Percentiles rank a stretch among this genome's conserved stretches.
phyloP scores from a whole-genome alignment of 2,329 filamentous ascomycete genomes.

The Hymenoscyphus albidus region DNA sequence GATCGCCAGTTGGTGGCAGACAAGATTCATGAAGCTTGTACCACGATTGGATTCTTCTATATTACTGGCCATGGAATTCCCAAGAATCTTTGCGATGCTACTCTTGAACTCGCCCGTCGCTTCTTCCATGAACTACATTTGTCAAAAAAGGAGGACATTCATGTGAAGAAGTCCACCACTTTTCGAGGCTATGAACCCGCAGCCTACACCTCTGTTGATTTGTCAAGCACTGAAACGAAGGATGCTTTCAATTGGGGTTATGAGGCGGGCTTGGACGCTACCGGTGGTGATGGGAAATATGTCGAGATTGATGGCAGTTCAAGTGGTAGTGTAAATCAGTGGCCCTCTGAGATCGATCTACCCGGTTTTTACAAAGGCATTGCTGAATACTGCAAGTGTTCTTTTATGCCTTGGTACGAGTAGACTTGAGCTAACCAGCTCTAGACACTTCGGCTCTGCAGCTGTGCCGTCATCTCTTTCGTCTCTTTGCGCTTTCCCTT shows the following conservation, averaged over 20 bases:
- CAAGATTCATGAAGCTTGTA: slow-evolving; percentile 32
- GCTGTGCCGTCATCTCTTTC: slow-evolving; percentile 38
- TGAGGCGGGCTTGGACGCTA: slow-evolving; percentile 31
- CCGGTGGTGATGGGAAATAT: slow-evolving; percentile 33
- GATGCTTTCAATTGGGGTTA: slow-evolving; percentile 38
- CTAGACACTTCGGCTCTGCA: slow-evolving; percentile 25
- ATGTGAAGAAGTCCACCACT: slow-evolving; percentile 38
- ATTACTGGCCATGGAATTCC: slow-evolving; percentile 46
- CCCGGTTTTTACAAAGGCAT: slow-evolving; percentile 33
- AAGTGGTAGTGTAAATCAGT: slow-evolving; percentile 28
- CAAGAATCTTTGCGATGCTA: slow-evolving; percentile 37
- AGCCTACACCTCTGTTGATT: slow-evolving; percentile 42
- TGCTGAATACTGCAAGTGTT: slow-evolving; percentile 27
- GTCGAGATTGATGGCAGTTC: slow-evolving; percentile 32
- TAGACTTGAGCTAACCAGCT: not conserved
- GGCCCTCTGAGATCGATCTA: slow-evolving; percentile 29
- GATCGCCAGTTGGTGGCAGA: slow-evolving; percentile 27
- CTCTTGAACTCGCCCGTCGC: slow-evolving; percentile 41
- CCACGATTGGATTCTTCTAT: slow-evolving; percentile 33
- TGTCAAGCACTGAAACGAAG: slow-evolving; percentile 45
- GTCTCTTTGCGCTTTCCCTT: slow-evolving; percentile 39
- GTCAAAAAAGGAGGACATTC: slow-evolving; percentile 42
- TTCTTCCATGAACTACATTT: slow-evolving; percentile 47
- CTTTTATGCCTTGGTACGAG: no score
- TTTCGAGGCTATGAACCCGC: slow-evolving; percentile 48